A percentile compares a stretch with the other conserved stretches of the same genome.
Evolutionary conservation across 208 protist genomes (phyloP).

Genomic region (Trypanosoma cruzi): DNA sequence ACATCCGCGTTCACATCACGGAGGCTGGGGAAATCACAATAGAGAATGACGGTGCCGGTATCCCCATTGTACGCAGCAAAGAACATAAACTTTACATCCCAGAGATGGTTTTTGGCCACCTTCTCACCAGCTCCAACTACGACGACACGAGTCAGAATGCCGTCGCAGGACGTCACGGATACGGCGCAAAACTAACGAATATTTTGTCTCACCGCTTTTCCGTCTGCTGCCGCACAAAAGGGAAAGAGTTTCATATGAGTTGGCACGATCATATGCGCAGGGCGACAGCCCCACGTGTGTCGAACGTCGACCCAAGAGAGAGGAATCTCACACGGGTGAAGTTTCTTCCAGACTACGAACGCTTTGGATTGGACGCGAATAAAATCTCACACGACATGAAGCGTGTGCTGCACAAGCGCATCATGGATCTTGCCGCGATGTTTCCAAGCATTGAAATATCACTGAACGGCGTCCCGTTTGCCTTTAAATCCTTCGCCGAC

Average conservation of each 20-base stretch:
- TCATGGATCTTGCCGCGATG: conserved; percentile 94
- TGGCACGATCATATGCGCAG: conserved; percentile 98
- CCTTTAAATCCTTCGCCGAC: conserved; percentile 95
- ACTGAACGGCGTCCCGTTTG: conserved; percentile 96
- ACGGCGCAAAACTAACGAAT: conserved; percentile 98
- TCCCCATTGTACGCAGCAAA: conserved; percentile 93
- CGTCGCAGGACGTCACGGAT: conserved; percentile 97
- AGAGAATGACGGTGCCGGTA: conserved; percentile 95
- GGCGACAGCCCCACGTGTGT: conserved; percentile 91
- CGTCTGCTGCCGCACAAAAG: conserved; percentile 90
- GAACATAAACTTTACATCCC: conserved; percentile 96
- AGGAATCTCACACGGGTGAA: conserved; percentile 85
- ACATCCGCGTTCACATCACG: conserved; percentile 93
- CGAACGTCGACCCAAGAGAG: conserved; percentile 58
- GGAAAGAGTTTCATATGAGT: conserved; percentile 93
- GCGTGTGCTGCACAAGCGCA: conserved; percentile 87
- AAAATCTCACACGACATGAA: conserved; percentile 88
- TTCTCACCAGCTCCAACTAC: conserved; percentile 98
- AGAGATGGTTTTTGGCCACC: conserved; percentile 97
- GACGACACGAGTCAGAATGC: conserved; percentile 92
- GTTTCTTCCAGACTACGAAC: conserved; percentile 91
- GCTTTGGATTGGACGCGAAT: conserved; percentile 70
- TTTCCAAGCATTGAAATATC: conserved; percentile 92
- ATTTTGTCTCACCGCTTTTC: conserved; percentile 98
- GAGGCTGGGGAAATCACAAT: conserved; percentile 90